These are phyloP conservation scores for Hygrophila difformis DNA, from an alignment of 257 asterid species.

Conservation along the genomic window DNA sequence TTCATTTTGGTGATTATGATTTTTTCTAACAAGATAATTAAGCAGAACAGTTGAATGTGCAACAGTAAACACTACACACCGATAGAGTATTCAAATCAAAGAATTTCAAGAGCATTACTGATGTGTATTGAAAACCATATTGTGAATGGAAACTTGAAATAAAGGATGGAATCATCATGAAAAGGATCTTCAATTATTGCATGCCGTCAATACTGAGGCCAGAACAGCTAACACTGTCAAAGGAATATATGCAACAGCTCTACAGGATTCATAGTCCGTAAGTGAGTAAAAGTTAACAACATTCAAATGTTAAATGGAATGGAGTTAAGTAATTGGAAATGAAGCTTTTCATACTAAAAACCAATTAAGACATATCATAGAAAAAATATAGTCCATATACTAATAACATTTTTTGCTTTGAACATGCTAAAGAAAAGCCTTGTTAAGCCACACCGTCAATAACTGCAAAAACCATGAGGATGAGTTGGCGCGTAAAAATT, in stretches of 20 bases:
- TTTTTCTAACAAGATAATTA: not conserved
- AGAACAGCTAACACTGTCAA: conserved; percentile 92
- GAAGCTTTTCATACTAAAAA: not conserved
- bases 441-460: no score
- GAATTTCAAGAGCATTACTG: not conserved
- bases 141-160: conserved; percentile 5
- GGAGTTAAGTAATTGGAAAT: not conserved
- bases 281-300: conserved; percentile 10
- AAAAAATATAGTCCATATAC: no score
- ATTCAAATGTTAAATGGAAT: not conserved
- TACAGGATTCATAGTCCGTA: conserved; percentile 27
- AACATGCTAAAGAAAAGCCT: no score
- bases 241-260: conserved; percentile 95
- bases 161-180: not conserved
- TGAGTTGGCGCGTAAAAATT: no score
- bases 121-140: not conserved
- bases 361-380: no score
- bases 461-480: no score
- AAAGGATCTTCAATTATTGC: conserved; percentile 11
- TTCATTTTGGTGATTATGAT: not conserved
- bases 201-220: conserved; percentile 89
- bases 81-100: not conserved
- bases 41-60: not conserved
- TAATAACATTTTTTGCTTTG: no score
- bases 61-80: conserved; percentile 5